Evolutionary conservation across 2,329 filamentous ascomycete genomes (phyloP), one percentile per base, ranked within the genome.

Genomic region (Ilyonectria sp.): DNA sequence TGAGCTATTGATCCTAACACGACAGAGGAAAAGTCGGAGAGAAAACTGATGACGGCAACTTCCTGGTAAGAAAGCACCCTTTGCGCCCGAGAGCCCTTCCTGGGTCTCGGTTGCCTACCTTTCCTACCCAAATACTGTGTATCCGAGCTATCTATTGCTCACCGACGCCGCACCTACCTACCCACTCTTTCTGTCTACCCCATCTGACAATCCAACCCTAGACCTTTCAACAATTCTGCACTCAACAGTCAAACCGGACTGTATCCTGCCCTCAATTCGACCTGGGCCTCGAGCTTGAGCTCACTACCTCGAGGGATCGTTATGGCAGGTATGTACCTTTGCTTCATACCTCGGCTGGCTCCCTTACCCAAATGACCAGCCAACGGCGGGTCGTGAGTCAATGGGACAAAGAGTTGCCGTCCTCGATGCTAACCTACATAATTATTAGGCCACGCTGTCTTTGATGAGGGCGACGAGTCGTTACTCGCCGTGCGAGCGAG

Each of bases 401-500:
- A 57, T 26, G 29, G 19, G 13, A 55, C 33, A 60, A 40, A 35
- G 56, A 10, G 23, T 35, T 6, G 35, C 19, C 46, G 43, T 52
- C 11, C 35, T 37, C 3, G 10, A 21, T 64, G 50, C 65, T 63
- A 56, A 67, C 49, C n/a, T 49, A 40, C 37, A 54, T 60, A 19
- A 55, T 68, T 46, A 47, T 7, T 44, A 69, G 68, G 54, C 40
- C 60, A 68, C 53, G 49, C 21, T 33, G 44, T 55, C 19, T 63
- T 53, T 37, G 74, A 73, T 57, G 69, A 75, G 33, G 71, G 67
- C 67, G 74, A 76, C 59, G 65, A 72, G 50, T 33, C 65, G 15
- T 67, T 71, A 19, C 71, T 77, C 29, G 68, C 73, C 49, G 70
- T 78, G 35, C 74, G 71, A 52, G 74, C 75, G 29, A 68, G 71